Conservation (phyloP, 441 rosid genomes). For the Adansonia rubrostipa region DNA sequence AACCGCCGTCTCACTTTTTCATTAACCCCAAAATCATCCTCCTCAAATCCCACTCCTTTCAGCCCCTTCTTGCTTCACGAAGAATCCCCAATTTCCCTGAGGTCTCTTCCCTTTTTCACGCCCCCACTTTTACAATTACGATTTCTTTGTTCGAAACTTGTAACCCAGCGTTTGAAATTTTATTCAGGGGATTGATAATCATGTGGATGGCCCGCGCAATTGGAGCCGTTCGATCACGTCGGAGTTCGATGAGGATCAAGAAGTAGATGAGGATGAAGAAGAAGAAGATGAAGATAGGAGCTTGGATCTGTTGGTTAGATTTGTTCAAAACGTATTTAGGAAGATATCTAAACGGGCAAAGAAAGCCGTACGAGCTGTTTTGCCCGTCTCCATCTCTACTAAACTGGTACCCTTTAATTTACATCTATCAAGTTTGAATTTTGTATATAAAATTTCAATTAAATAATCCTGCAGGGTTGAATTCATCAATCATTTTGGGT, state of each 20-base stretch:
- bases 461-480: neutral
- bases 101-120: conserved; percentile 14
- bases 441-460: too few species aligned
- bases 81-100: conserved; percentile 32
- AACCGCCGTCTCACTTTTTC: conserved; percentile 6
- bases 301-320: conserved; percentile 73
- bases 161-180: neutral
- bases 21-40: neutral
- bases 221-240: conserved; percentile 71
- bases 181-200: conserved; percentile 43
- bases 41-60: conserved; percentile 8
- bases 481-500: neutral
- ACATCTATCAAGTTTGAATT: too few species aligned
- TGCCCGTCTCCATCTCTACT: conserved; percentile 65
- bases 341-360: conserved; percentile 71
- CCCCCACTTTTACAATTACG: neutral
- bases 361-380: conserved; percentile 75
- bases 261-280: conserved; percentile 51
- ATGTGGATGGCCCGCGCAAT: conserved; percentile 53
- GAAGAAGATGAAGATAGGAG: conserved; percentile 61
- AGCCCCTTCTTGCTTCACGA: conserved; percentile 34
- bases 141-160: neutral
- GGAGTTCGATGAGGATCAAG: conserved; percentile 39
- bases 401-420: conserved; percentile 47
- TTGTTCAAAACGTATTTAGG: conserved; percentile 67